Conservation (phyloP, 1,284 basidiomycete genomes). For the Ceratobasidium sp. region DNA sequence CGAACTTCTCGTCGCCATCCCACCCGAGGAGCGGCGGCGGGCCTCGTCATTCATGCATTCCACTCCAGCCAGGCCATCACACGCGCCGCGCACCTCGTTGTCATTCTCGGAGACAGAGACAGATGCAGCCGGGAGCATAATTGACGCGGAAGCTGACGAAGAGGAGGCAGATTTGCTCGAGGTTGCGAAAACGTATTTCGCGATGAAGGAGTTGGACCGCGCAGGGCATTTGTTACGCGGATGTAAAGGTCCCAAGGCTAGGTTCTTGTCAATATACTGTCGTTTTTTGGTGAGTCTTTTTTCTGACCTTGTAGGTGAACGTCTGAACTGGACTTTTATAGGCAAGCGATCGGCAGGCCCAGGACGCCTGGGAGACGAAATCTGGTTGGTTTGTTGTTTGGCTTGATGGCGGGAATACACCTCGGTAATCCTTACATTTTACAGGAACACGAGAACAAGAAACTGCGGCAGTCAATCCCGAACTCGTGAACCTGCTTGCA, state of each 20-base stretch:
- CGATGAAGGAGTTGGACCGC: slow-evolving; percentile 84
- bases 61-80: slow-evolving; percentile 53
- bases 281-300: slow-evolving; percentile 80
- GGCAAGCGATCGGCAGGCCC: slow-evolving; percentile 52
- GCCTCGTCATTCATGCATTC: slow-evolving; percentile 63
- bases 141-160: slow-evolving; percentile 51
- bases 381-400: slow-evolving; percentile 43
- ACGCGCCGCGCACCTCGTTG: slow-evolving; percentile 46
- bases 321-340: slow-evolving; percentile 24
- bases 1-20: slow-evolving; percentile 75
- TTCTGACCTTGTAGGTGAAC: slow-evolving; percentile 2
- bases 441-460: slow-evolving; percentile 81
- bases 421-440: not conserved
- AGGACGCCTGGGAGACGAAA: slow-evolving; percentile 52
- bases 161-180: slow-evolving; percentile 77
- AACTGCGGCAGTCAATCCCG: slow-evolving; percentile 75
- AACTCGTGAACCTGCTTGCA: slow-evolving; percentile 70
- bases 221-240: slow-evolving; percentile 74
- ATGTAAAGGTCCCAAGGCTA: slow-evolving; percentile 77
- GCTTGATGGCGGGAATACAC: not conserved
- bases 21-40: slow-evolving; percentile 63
- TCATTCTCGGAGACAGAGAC: slow-evolving; percentile 50
- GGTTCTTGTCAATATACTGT: slow-evolving; percentile 85
- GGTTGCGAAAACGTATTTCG: slow-evolving; percentile 82
- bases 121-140: slow-evolving; percentile 9